phyloP scores from a whole-genome alignment of 2,329 filamentous ascomycete genomes.

The Dothistroma septosporum region DNA sequence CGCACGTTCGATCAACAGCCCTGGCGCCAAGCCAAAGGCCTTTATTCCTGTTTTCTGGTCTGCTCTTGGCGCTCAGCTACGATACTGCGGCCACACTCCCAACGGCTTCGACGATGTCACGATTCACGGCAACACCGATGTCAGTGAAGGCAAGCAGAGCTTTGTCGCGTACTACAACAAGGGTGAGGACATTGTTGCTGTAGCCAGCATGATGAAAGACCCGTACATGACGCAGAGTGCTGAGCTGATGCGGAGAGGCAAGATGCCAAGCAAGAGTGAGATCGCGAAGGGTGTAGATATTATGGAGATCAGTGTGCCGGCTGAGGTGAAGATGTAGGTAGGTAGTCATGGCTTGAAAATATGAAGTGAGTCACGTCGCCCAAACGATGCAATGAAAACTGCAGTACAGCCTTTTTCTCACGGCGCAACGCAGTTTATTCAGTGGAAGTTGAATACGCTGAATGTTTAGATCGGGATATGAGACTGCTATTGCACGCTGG shows the following conservation, averaged over 20 bases:
- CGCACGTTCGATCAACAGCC: constrained; percentile 70
- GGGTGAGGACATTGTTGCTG: constrained; percentile 80
- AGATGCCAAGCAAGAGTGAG: constrained; percentile 79
- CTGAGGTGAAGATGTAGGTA: constrained; percentile 38
- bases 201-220: constrained; percentile 87
- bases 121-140: constrained; percentile 68
- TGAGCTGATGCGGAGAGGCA: constrained; percentile 76
- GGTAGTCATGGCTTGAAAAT: too few relatives aligned
- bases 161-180: constrained; percentile 88
- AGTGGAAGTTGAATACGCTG: too few relatives aligned
- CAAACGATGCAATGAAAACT: too few relatives aligned
- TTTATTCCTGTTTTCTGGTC: constrained; percentile 98
- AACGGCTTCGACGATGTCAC: constrained; percentile 84
- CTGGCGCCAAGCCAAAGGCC: constrained; percentile 56
- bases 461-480: too few relatives aligned
- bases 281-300: constrained; percentile 59
- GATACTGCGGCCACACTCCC: constrained; percentile 86
- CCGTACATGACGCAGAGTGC: constrained; percentile 78
- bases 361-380: too few relatives aligned
- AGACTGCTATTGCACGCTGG: too few relatives aligned
- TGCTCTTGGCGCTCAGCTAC: constrained; percentile 78
- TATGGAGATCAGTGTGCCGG: constrained; percentile 43
- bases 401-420: too few relatives aligned
- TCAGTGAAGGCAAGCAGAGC: constrained; percentile 57
- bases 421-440: too few relatives aligned